phyloP scores from a whole-genome alignment of 2,329 filamentous ascomycete genomes.

The Penicillium sp. region DNA sequence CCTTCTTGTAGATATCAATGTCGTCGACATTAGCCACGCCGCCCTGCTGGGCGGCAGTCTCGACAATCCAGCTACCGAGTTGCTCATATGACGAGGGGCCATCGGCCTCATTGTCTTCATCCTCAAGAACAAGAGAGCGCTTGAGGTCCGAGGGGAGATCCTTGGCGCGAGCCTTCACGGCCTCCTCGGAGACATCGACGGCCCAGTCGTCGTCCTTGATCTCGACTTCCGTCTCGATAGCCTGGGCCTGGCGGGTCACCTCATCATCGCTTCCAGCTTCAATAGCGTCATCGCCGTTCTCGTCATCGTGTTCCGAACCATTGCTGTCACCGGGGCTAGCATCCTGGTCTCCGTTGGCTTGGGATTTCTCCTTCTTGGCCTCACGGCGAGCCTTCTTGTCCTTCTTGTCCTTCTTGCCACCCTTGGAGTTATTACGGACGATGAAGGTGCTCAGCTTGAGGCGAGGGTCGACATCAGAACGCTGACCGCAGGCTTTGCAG shows the following conservation, averaged over 20 bases:
- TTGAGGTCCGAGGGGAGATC: conserved; percentile 93
- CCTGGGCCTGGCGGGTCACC: conserved; percentile 72
- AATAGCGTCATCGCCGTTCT: conserved; percentile 63
- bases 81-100: conserved; percentile 80
- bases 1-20: conserved; percentile 91
- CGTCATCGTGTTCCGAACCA: conserved; percentile 60
- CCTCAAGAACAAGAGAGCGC: conserved; percentile 79
- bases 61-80: conserved; percentile 88
- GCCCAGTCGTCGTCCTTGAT: conserved; percentile 90
- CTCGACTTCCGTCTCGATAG: conserved; percentile 68
- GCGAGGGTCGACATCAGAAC: conserved; percentile 84
- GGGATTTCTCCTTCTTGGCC: conserved; percentile 73
- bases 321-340: conserved; percentile 66
- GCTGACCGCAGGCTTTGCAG: conserved; percentile 98
- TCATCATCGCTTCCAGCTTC: conserved; percentile 88
- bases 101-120: conserved; percentile 76
- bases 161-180: conserved; percentile 89
- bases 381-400: conserved; percentile 78
- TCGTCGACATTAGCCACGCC: conserved; percentile 78
- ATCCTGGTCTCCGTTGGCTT: conserved; percentile 52
- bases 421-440: conserved; percentile 85
- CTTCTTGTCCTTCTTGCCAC: conserved; percentile 93
- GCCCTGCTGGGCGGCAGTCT: conserved; percentile 67
- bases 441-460: conserved; percentile 98
- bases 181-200: conserved; percentile 92